Conservation (phyloP, 805 yeast genomes). For the Cyberlindnera subsufficiens region DNA sequence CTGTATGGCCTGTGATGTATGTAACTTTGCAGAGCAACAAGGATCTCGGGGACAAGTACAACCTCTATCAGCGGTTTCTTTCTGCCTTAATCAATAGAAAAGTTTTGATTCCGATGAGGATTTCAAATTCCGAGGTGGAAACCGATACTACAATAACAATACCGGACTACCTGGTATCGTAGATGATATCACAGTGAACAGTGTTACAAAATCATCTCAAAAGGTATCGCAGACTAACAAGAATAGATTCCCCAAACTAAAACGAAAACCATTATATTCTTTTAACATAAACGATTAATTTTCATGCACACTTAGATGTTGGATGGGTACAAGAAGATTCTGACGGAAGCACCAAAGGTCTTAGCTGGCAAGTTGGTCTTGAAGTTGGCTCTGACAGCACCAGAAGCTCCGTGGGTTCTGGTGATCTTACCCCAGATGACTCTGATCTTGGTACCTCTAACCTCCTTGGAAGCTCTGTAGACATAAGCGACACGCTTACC, state of each 20-base stretch:
- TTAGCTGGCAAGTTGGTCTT: constrained; percentile 98
- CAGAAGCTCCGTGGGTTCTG: constrained; percentile 98
- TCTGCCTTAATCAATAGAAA: too few species aligned
- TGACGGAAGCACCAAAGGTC: constrained; percentile 99
- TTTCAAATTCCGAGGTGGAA: too few species aligned
- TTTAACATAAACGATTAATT: constrained; percentile 13
- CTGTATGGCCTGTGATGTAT: neutral
- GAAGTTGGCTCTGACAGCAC: constrained; percentile 98
- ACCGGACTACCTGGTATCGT: too few species aligned
- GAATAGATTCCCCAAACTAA: neutral
- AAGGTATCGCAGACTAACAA: too few species aligned
- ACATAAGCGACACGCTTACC: constrained; percentile 99
- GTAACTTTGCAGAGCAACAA: too few species aligned
- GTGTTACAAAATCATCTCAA: too few species aligned
- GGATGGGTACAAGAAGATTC: constrained; percentile 99
- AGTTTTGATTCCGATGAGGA: too few species aligned
- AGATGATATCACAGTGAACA: too few species aligned
- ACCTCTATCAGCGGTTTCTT: too few species aligned
- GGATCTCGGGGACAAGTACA: too few species aligned
- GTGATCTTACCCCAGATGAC: constrained; percentile 99
- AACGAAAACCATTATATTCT: constrained; percentile 14
- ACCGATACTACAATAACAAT: too few species aligned
- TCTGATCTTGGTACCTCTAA: constrained; percentile 98
- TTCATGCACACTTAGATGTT: constrained; percentile 68
- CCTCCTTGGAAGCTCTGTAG: constrained; percentile 97